Evolutionary conservation across 2,329 filamentous ascomycete genomes (phyloP).

Genomic region (Herpomyces periplanetae): DNA sequence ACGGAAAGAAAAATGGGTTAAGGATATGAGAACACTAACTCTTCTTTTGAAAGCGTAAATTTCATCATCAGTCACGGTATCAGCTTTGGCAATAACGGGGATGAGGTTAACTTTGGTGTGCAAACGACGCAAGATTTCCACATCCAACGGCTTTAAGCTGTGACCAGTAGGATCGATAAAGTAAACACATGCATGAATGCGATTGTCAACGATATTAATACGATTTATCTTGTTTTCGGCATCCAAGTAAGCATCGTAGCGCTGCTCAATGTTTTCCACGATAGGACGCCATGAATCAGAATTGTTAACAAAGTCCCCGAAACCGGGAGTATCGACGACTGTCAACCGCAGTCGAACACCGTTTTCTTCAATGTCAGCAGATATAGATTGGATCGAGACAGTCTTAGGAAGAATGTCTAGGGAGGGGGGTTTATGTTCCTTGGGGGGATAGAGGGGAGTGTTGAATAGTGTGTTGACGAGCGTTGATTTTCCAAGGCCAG

Average conservation of each 20-base stretch:
- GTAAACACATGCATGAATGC: conserved; percentile 93
- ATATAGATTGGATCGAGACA: conserved; percentile 14
- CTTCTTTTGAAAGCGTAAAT: conserved; percentile 74
- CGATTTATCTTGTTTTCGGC: conserved; percentile 99
- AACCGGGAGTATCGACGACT: conserved; percentile 86
- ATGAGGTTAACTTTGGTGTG: conserved; percentile 99
- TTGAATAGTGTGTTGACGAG: conserved; percentile 98
- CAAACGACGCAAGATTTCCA: conserved; percentile 94
- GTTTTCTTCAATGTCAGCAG: conserved; percentile 54
- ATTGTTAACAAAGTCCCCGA: conserved; percentile 98
- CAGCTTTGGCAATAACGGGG: conserved; percentile 90
- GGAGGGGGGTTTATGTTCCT: conserved; percentile 88
- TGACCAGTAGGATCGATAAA: conserved; percentile 97
- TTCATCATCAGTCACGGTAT: conserved; percentile 90
- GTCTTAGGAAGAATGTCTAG: conserved; percentile 97
- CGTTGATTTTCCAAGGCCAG: conserved; percentile 90
- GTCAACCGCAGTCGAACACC: conserved; percentile 81
- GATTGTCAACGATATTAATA: conserved; percentile 98
- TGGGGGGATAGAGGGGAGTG: conserved; percentile 88
- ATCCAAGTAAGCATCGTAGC: conserved; percentile 89
- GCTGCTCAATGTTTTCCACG: conserved; percentile 96
- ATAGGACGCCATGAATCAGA: conserved; percentile 97
- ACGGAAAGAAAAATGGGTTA: conserved; percentile 1
- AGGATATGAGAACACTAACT: conserved; percentile 17
- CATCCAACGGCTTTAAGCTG: conserved; percentile 87